Base-by-base conservation (phyloP, 2,329 filamentous ascomycete genomes). In the Apiospora sp. region DNA sequence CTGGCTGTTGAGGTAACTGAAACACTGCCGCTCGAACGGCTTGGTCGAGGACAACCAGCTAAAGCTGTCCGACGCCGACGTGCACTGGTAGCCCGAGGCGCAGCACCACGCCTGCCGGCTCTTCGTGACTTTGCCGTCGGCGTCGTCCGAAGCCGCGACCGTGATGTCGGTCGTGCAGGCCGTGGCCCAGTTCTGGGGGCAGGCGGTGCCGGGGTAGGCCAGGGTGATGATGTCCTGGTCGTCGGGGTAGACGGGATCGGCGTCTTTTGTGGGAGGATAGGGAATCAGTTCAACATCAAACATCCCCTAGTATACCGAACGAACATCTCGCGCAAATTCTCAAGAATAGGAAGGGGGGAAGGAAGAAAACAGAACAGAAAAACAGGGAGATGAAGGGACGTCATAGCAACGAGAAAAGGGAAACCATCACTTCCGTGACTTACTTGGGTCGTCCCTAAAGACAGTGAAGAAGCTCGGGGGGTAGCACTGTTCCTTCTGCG, bases 41-140 rank as follows among this genome's bases (percentile, higher is more conserved):
- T 14, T 37, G 16, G 22, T 3, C 16, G 19, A 14, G 4, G 10
- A 13, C 19, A 1, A 10, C 44, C 6, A 8, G 10, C 37, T 10
- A 41, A 41, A 41, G 37, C 10, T 12, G 16, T 8, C 41, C 41
- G 68, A 69, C n/a, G 14, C n/a, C 68, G 68, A 41, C 68, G 68
- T 70, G 46, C 68, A 54, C 16, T 14, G 30, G 68, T 51, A 70
- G 14, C 68, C 68, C 14, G 68, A 48, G 8, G 68, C 68, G 48
- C 68, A 70, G 68, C 68, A 70, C 68, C 68, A 69, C 24, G 22
- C 68, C 48, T 70, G 68, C 22, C n/a, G 37, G 68, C 68, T 70
- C 27, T 27, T 49, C 46, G 68, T 70, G 27, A 14, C 49, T 14
- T 54, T 24, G 13, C 24, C 14, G 68, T n/a, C n/a, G 43, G 27